These are phyloP conservation scores for Pseudocercospora vitis DNA, from an alignment of 2,329 filamentous ascomycete genomes.

Conservation along the genomic window DNA sequence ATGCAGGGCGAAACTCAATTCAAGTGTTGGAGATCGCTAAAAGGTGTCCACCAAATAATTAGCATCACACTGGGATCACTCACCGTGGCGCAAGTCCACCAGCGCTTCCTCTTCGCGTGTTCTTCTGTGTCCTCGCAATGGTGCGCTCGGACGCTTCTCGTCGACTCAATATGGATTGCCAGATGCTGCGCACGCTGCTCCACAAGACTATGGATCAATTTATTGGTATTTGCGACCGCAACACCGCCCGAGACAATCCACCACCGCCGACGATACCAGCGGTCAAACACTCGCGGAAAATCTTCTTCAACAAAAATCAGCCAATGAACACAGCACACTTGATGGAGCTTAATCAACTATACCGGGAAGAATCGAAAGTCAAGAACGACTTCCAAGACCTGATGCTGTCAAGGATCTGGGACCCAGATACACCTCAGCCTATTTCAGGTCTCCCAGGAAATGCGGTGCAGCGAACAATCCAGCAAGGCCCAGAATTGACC, in stretches of 20 bases:
- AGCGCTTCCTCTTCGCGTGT: not conserved
- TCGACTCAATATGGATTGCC: not conserved
- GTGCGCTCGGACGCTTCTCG: not conserved
- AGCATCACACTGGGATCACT: constrained; percentile 7
- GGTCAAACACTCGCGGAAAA: constrained; percentile 2
- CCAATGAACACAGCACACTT: not conserved
- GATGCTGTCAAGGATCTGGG: not conserved
- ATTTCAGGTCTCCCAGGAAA: constrained; percentile 2
- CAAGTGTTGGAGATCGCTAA: not conserved
- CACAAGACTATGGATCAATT: not conserved
- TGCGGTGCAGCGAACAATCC: not conserved
- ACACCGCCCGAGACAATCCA: not conserved
- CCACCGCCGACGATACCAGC: not conserved
- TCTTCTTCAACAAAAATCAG: not conserved
- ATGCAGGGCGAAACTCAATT: constrained; percentile 7
- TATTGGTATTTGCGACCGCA: not conserved
- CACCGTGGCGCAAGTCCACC: not conserved
- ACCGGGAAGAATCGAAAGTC: constrained; percentile 9
- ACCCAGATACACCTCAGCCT: constrained; percentile 8
- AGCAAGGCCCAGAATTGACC: constrained; percentile 7
- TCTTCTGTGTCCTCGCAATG: not conserved
- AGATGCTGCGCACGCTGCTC: not conserved
- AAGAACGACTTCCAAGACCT: constrained; percentile 12
- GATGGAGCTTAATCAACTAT: constrained; percentile 5
- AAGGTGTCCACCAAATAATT: constrained; percentile 5